Conservation (phyloP, 2,329 filamentous ascomycete species). For the Fusarium bactridioides region DNA sequence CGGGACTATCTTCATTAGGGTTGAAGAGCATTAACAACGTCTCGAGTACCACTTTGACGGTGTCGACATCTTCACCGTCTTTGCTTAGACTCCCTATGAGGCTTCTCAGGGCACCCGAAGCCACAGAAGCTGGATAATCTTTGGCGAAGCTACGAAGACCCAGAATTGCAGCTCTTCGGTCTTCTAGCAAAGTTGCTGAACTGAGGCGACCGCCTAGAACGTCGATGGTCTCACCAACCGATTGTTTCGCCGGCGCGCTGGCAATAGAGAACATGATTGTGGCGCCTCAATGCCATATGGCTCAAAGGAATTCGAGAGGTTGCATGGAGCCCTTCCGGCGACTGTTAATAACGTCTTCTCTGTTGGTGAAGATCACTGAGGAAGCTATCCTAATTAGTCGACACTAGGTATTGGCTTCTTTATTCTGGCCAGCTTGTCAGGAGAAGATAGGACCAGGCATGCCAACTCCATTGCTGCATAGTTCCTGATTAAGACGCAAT, state of each 20-base stretch:
- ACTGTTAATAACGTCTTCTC: conserved; percentile 1
- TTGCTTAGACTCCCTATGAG: conserved; percentile 85
- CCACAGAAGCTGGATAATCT: conserved; percentile 93
- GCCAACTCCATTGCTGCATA: conserved; percentile 36
- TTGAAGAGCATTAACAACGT: conserved; percentile 93
- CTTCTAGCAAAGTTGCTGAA: conserved; percentile 91
- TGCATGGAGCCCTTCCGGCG: conserved; percentile 26
- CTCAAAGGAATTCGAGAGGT: conserved; percentile 14
- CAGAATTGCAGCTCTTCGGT: conserved; percentile 90
- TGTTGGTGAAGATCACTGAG: conserved; percentile 2
- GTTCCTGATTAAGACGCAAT: background rate
- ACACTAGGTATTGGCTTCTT: background rate
- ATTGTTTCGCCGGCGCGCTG: conserved; percentile 89
- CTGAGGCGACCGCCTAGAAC: conserved; percentile 86
- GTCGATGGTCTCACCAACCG: conserved; percentile 91
- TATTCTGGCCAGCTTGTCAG: conserved; percentile 39
- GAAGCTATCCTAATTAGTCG: conserved; percentile 27
- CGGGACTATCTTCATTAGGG: conserved; percentile 75
- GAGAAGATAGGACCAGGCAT: conserved; percentile 8
- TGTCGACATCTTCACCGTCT: conserved; percentile 95
- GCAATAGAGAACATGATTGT: conserved; percentile 69
- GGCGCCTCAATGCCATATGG: conserved; percentile 44
- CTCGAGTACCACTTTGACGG: conserved; percentile 92
- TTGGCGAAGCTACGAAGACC: conserved; percentile 96
- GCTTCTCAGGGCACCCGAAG: conserved; percentile 88